Conservation (phyloP, 2,329 filamentous ascomycete genomes). For the Cadophora gregata region DNA sequence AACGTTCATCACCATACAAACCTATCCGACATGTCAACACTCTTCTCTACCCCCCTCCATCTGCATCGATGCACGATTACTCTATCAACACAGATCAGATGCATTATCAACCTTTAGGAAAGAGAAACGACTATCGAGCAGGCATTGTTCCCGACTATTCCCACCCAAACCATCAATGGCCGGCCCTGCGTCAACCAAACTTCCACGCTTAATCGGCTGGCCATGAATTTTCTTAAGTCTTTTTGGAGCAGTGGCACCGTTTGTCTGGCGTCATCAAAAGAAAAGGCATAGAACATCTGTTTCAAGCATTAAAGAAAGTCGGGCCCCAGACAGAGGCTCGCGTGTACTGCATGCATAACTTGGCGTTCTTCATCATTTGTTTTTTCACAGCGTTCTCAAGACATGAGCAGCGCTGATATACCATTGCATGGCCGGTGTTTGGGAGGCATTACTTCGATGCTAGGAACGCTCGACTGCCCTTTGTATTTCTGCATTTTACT, state of each 20-base stretch:
- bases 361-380: constrained; percentile 34
- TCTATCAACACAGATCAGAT: constrained; percentile 70
- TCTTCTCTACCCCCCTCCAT: constrained; percentile 86
- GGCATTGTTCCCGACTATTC: constrained; percentile 71
- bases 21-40: constrained; percentile 90
- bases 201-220: constrained; percentile 40
- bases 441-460: constrained; percentile 26
- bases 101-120: constrained; percentile 81
- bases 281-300: constrained; percentile 25
- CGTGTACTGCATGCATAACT: constrained; percentile 32
- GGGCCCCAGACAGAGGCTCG: constrained; percentile 28
- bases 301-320: constrained; percentile 30
- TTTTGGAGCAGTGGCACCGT: constrained; percentile 8
- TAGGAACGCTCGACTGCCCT: constrained; percentile 26
- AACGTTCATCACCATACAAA: constrained; percentile 90
- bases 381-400: constrained; percentile 31
- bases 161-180: constrained; percentile 38
- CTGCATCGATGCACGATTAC: constrained; percentile 78
- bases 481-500: constrained; percentile 26
- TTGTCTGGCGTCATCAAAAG: constrained; percentile 10
- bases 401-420: constrained; percentile 34
- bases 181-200: constrained; percentile 45
- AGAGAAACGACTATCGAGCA: constrained; percentile 69
- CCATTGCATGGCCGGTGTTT: constrained; percentile 38
- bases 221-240: background rate